Evolutionary conservation across 257 asterid genomes (phyloP).

Genomic region (Dorcoceras hygrometricum): DNA sequence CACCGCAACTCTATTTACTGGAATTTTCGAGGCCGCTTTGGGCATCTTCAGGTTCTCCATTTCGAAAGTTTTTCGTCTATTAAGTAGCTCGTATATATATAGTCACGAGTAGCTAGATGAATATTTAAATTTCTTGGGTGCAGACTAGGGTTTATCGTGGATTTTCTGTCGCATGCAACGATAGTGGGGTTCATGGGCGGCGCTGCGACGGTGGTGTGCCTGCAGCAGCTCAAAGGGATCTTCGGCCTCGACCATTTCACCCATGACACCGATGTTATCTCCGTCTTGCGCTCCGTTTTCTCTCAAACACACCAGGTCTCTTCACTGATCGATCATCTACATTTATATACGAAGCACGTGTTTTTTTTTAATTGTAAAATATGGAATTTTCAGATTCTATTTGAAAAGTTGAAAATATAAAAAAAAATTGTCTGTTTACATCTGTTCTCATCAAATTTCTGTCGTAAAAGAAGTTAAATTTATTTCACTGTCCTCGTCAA

Average conservation of each 20-base stretch:
- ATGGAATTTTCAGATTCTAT: no score
- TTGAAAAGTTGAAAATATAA: no score
- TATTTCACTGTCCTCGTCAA: no score
- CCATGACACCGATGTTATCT: slow-evolving; percentile 62
- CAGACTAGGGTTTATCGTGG: slow-evolving; percentile 94
- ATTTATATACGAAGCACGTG: no score
- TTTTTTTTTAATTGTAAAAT: no score
- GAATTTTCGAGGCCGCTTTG: slow-evolving; percentile 58
- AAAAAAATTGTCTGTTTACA: no score
- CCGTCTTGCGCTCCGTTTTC: slow-evolving; percentile 75
- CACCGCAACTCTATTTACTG: slow-evolving; percentile 81
- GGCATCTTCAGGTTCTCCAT: slow-evolving; percentile 71
- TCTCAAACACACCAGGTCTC: slow-evolving; percentile 71
- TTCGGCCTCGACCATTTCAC: slow-evolving; percentile 82
- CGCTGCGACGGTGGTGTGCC: slow-evolving; percentile 87
- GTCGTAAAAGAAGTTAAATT: no score
- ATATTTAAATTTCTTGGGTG: neutral
- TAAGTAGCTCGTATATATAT: no score
- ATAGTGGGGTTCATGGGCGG: slow-evolving; percentile 98
- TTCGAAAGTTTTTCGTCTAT: neutral
- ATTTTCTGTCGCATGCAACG: slow-evolving; percentile 95
- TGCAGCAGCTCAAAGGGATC: slow-evolving; percentile 79
- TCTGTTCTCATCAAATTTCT: no score
- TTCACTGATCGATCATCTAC: no score
- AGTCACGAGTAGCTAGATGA: no score